These are phyloP conservation scores for Leccinum aurantiacum DNA, from an alignment of 768 basidiomycete species.

Conservation along the genomic window DNA sequence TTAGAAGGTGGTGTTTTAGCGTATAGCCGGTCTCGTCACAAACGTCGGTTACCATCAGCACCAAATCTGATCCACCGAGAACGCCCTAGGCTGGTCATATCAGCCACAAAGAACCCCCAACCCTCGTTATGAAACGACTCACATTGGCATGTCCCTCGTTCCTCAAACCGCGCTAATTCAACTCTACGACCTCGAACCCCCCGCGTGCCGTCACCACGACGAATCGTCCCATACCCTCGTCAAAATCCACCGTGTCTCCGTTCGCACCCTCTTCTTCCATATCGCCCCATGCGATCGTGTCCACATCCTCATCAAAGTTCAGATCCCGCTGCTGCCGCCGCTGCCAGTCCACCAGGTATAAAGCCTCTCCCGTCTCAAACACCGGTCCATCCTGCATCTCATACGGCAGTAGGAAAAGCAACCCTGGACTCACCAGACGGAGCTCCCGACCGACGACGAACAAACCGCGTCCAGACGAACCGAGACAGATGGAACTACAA, in stretches of 20 bases:
- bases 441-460: conserved; percentile 27
- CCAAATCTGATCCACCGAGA: neutral
- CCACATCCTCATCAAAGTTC: neutral
- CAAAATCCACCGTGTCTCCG: conserved; percentile 29
- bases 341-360: conserved; percentile 19
- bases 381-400: conserved; percentile 32
- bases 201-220: conserved; percentile 28
- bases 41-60: neutral
- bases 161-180: conserved; percentile 10
- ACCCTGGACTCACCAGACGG: conserved; percentile 22
- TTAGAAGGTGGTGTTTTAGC: neutral
- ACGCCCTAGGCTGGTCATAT: neutral
- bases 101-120: neutral
- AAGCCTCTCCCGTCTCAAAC: conserved; percentile 24
- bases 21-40: neutral
- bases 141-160: neutral
- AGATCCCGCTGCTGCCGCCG: neutral
- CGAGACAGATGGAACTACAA: conserved; percentile 24
- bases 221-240: conserved; percentile 33
- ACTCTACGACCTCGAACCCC: conserved; percentile 29
- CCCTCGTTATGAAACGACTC: neutral
- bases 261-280: neutral
- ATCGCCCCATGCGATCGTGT: neutral
- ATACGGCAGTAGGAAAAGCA: conserved; percentile 28
- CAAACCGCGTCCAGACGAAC: conserved; percentile 31